A percentile compares a stretch with the other conserved stretches of the same genome.
phyloP scores from a whole-genome alignment of 2,329 filamentous ascomycete species.

The Aspergillus hiratsukae region DNA sequence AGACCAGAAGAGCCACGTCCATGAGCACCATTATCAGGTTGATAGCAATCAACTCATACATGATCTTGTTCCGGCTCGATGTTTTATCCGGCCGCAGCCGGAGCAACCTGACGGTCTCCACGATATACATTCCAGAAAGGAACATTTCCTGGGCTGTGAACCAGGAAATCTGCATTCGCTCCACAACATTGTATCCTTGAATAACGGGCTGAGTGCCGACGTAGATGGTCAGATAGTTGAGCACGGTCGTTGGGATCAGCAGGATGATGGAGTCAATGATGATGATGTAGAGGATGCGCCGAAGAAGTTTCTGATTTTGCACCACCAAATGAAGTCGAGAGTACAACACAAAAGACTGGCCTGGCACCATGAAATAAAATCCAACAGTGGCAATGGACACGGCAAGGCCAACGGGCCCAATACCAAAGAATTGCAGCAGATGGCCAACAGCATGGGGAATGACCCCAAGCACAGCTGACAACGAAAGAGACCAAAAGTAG shows the following conservation, averaged over 20 bases:
- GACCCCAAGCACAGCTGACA: conserved; percentile 33
- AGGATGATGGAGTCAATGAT: conserved; percentile 51
- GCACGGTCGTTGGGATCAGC: conserved; percentile 50
- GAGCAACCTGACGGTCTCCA: conserved; percentile 47
- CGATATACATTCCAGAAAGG: conserved; percentile 50
- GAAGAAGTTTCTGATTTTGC: conserved; percentile 45
- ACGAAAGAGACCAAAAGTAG: conserved; percentile 41
- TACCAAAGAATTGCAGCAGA: conserved; percentile 35
- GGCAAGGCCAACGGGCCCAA: conserved; percentile 31
- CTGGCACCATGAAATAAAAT: conserved; percentile 57
- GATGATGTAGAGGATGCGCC: conserved; percentile 54
- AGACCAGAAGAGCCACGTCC: conserved; percentile 41
- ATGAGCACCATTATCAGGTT: conserved; percentile 46
- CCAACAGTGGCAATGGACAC: conserved; percentile 47
- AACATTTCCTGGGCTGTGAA: conserved; percentile 44
- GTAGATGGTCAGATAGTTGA: conserved; percentile 46
- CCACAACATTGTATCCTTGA: conserved; percentile 41
- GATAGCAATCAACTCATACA: conserved; percentile 47
- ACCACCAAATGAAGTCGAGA: conserved; percentile 59
- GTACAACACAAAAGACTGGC: conserved; percentile 59
- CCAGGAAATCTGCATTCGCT: conserved; percentile 40
- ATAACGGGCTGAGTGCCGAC: conserved; percentile 20
- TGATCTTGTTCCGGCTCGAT: conserved; percentile 36
- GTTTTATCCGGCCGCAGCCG: conserved; percentile 31
- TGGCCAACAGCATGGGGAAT: conserved; percentile 38